A percentile compares a stretch with the other conserved stretches of the same genome.
phyloP scores from a whole-genome alignment of 306 rosid genomes.

The Cucurbita ficifolia region DNA sequence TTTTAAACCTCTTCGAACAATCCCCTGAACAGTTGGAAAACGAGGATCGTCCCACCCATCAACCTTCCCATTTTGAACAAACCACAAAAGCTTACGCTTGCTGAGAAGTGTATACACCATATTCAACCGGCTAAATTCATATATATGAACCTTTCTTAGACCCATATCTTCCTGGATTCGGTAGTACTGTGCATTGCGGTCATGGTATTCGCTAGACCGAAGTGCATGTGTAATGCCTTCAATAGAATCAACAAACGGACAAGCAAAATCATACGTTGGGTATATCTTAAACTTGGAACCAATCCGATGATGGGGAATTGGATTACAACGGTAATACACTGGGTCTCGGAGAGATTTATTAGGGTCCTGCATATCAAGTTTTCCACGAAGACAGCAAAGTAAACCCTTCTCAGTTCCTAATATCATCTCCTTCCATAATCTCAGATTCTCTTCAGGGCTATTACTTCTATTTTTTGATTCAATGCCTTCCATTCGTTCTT shows the following conservation, averaged over 20 bases:
- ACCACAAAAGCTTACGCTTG: slow-evolving; percentile 92
- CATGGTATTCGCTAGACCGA: slow-evolving; percentile 91
- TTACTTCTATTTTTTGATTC: slow-evolving; percentile 64
- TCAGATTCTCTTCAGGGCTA: slow-evolving; percentile 49
- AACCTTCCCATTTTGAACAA: slow-evolving; percentile 82
- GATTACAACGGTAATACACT: slow-evolving; percentile 92
- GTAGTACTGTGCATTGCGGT: slow-evolving; percentile 77
- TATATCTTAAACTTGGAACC: slow-evolving; percentile 80
- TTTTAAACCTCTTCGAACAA: slow-evolving; percentile 84
- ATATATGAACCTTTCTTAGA: slow-evolving; percentile 51
- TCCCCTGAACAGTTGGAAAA: slow-evolving; percentile 91
- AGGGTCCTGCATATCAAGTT: slow-evolving; percentile 84
- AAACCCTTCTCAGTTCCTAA: slow-evolving; percentile 67
- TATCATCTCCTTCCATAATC: slow-evolving; percentile 84
- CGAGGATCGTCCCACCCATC: slow-evolving; percentile 98
- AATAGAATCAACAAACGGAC: slow-evolving; percentile 85
- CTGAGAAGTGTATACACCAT: slow-evolving; percentile 95
- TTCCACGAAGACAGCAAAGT: slow-evolving; percentile 90
- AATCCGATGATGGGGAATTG: slow-evolving; percentile 74
- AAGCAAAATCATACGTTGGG: slow-evolving; percentile 88
- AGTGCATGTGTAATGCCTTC: slow-evolving; percentile 90
- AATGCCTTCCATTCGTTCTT: slow-evolving; percentile 79
- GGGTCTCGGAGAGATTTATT: slow-evolving; percentile 92
- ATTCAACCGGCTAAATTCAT: slow-evolving; percentile 83
- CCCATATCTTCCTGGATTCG: slow-evolving; percentile 82